Base-by-base conservation (phyloP, 805 yeast species). In the Zygoascus ofunaensis region DNA sequence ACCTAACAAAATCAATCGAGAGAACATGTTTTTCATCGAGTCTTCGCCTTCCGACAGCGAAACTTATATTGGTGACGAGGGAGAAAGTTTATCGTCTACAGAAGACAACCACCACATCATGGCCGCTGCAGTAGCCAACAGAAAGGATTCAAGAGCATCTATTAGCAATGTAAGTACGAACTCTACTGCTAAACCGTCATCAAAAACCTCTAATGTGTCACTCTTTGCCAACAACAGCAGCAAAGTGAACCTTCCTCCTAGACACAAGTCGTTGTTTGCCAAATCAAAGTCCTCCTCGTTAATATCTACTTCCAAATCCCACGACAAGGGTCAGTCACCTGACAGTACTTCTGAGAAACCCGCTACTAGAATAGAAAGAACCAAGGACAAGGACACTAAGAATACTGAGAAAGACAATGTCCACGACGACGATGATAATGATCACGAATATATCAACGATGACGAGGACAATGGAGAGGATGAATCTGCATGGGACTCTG, bases 21-120 rank as follows among this genome's bases (percentile, higher is more conserved):
- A 52, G 30, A 64, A 59, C 43, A 65, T 64, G 65, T 65, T 65
- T 45, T 66, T 63, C 45, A 62, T 65, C 17, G 68, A 62, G 37
- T 64, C 67, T 1, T 56, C 62, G 7, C 69, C 69, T 5, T 57
- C 64, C 4, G 70, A 63, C 22, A 48, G 49, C 24, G 65, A 61
- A 41, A 59, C 50, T 2, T 49, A 50, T 41, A 12, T 7, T 8
- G 30, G 30, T 8, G 30, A 26, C 12, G 59, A 55, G 26, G 58
- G 53, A 15, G 52, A 51, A 18, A 40, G 48, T 24, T 39, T 53
- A 8, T 54, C 61, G 5, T 50, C 54, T 3, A 44, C 20, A 23
- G 55, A 49, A 32, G 36, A 36, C 17, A 23, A 21, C 30, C 33
- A 35, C 26, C 8, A 12, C 12, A 26, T 26, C 30, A 12, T 12